These are phyloP conservation scores for Vigna radiata DNA, from an alignment of 306 rosid species.

Conservation along the genomic window DNA sequence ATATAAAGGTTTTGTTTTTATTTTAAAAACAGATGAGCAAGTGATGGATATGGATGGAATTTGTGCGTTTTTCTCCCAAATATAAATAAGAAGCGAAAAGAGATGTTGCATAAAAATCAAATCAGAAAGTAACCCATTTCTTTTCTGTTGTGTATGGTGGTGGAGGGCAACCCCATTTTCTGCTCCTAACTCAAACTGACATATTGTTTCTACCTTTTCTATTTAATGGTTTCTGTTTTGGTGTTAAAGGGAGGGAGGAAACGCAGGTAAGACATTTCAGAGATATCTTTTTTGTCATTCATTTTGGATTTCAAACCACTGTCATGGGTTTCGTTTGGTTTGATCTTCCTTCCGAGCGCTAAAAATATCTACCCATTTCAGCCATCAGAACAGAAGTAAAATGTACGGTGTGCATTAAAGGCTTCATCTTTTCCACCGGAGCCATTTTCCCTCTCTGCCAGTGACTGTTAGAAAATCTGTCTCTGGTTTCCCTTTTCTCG, in stretches of 20 bases:
- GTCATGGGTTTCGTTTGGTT: neutral
- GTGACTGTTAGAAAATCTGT: neutral
- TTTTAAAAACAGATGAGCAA: neutral
- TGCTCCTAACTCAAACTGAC: slow-evolving; percentile 18
- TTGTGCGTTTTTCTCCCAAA: neutral
- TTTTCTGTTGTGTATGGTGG: neutral
- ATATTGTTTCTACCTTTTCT: neutral
- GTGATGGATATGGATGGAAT: slow-evolving; percentile 1
- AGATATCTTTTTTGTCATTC: slow-evolving; percentile 30
- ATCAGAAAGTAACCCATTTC: neutral
- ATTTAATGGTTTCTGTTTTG: slow-evolving; percentile 35
- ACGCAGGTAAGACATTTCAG: neutral
- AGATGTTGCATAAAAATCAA: slow-evolving; percentile 11
- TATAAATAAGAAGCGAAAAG: slow-evolving; percentile 4
- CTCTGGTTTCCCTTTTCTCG: slow-evolving; percentile 13
- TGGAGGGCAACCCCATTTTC: slow-evolving; percentile 18
- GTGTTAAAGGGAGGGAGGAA: slow-evolving; percentile 19
- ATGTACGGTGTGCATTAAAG: neutral
- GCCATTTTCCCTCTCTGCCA: neutral
- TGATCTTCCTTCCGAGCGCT: slow-evolving; percentile 10
- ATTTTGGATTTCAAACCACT: too few relatives aligned
- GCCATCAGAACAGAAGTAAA: neutral
- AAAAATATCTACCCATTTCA: slow-evolving; percentile 23
- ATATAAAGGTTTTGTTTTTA: neutral
- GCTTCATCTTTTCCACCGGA: neutral